Evolutionary conservation across 768 basidiomycete species (phyloP).

Genomic region (Termitomyces sp.): DNA sequence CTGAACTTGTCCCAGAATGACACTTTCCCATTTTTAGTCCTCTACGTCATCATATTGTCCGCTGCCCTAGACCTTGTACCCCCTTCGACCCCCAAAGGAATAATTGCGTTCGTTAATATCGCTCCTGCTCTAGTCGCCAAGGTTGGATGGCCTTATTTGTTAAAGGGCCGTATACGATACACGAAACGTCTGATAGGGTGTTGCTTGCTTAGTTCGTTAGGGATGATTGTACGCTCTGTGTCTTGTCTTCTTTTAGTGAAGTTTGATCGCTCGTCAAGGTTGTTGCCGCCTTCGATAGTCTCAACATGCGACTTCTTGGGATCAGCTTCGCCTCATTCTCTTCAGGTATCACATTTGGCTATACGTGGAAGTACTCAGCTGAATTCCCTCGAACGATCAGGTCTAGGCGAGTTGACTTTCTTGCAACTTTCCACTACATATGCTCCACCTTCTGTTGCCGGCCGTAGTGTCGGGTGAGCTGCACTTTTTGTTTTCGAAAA

Average conservation of each 20-base stretch:
- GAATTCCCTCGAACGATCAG: slow-evolving; percentile 27
- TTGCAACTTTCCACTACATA: slow-evolving; percentile 88
- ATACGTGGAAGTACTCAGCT: background rate
- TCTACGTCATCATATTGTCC: slow-evolving; percentile 95
- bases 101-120: slow-evolving; percentile 95
- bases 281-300: slow-evolving; percentile 64
- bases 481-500: background rate
- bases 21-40: slow-evolving; percentile 39
- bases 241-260: slow-evolving; percentile 4
- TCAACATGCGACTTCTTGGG: slow-evolving; percentile 70
- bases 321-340: slow-evolving; percentile 82
- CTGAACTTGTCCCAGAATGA: slow-evolving; percentile 3
- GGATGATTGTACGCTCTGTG: slow-evolving; percentile 71
- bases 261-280: slow-evolving; percentile 38
- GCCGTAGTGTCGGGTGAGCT: slow-evolving; percentile 74
- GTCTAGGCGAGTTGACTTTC: slow-evolving; percentile 92
- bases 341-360: slow-evolving; percentile 45
- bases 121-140: slow-evolving; percentile 84
- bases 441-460: slow-evolving; percentile 59
- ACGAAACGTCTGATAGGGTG: slow-evolving; percentile 69
- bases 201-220: slow-evolving; percentile 65
- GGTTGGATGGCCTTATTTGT: slow-evolving; percentile 85
- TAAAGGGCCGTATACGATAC: slow-evolving; percentile 85
- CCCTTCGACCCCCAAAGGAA: slow-evolving; percentile 87
- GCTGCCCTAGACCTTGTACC: slow-evolving; percentile 94